These are phyloP conservation scores for Discostella pseudostelligera DNA, from an alignment of 108 stramenopile species.

Conservation along the genomic window DNA sequence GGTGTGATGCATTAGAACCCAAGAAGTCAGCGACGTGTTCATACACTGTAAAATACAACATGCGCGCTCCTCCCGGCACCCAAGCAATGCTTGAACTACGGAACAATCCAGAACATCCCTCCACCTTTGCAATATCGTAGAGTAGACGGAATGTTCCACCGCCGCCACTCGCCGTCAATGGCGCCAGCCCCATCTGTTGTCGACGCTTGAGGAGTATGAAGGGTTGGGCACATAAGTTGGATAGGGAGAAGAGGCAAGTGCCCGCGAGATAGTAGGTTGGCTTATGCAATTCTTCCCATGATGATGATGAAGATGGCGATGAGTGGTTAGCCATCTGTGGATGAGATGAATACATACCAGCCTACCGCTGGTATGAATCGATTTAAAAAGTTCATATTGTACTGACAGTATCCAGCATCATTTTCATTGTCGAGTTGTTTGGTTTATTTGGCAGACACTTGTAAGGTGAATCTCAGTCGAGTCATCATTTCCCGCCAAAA, in stretches of 20 bases:
- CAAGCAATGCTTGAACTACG: not conserved
- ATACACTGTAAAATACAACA: conserved; percentile 1
- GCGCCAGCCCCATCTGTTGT: not conserved
- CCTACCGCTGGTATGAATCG: too few relatives aligned
- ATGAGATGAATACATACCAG: too few relatives aligned
- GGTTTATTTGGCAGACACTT: too few relatives aligned
- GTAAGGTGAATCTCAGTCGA: too few relatives aligned
- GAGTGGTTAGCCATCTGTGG: not conserved
- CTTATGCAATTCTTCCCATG: not conserved
- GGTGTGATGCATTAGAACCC: not conserved
- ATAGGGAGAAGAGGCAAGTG: not conserved
- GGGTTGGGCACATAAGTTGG: conserved; percentile 2
- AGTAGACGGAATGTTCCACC: not conserved
- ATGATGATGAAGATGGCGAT: not conserved
- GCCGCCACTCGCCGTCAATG: not conserved
- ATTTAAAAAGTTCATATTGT: too few relatives aligned
- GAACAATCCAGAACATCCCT: not conserved
- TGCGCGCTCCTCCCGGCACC: conserved; percentile 2
- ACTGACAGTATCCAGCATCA: too few relatives aligned
- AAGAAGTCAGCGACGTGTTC: not conserved
- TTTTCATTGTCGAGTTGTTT: too few relatives aligned
- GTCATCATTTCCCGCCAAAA: too few relatives aligned
- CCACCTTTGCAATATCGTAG: not conserved
- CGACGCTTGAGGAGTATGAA: conserved; percentile 1
- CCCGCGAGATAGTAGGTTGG: conserved; percentile 6